Base-by-base conservation (phyloP, 192 early-diverging fungal species). In the Gigaspora rosea region DNA sequence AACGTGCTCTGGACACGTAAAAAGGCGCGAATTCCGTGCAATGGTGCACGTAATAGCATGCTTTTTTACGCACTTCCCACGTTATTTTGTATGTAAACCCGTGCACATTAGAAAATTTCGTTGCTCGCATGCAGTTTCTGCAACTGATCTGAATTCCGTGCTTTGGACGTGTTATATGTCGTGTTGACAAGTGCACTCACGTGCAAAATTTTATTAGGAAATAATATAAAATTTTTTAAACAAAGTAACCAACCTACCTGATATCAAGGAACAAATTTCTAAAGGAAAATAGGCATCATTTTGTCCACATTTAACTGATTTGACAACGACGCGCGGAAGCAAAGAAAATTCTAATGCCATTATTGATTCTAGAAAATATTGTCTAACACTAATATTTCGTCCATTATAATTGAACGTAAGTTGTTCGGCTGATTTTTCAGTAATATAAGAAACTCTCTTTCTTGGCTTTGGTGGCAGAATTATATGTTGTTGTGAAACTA, bases 211-310 rank as follows among this genome's bases (percentile, higher is more conserved):
- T n/a, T n/a, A n/a, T n/a, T n/a, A n/a, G n/a, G n/a, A n/a, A n/a
- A n/a, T n/a, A n/a, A n/a, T n/a, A n/a, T 27, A 27, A 27, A 27
- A 27, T 27, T 27, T 27, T 27, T 27, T 27, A 27, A 27, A 27
- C 27, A 54, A 54, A 54, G 9, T 54, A 54, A 54, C 27, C 27
- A 27, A 27, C 27, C 1, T 27, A 27, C 94, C 95, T 33, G 90
- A 85, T 46, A 91, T 83, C 47, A 98, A 84, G 22, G 88, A 87
- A 85, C 95, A 96, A 32, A 97, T 87, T 84, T 98, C 96, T 82
- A 98, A 88, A 12, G 96, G 96, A 32, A 96, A 82, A 64, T 91
- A 82, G 18, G 84, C 78, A 56, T 56, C 52, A 56, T 15, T n/a
- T n/a, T 56, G 12, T 13, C 83, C 71, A 51, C 81, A 83, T 75